Conservation (phyloP, 176 grass and related monocot genomes). For the Hordeum marinum region DNA sequence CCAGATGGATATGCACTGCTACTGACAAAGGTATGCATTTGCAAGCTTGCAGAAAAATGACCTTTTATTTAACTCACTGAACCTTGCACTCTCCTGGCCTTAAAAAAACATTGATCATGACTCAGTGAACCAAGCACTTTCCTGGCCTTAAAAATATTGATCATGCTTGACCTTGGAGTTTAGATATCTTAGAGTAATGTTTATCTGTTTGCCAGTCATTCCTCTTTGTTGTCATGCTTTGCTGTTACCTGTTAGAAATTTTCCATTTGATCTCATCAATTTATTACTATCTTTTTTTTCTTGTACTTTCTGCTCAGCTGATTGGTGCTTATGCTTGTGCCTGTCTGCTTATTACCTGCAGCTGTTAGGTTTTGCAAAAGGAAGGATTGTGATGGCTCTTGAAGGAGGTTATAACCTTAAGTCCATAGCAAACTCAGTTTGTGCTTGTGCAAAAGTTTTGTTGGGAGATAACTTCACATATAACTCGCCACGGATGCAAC, state of each 20-base stretch:
- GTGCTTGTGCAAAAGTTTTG: constrained; percentile 71
- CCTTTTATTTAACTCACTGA: constrained; percentile 3
- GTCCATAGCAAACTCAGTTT: constrained; percentile 87
- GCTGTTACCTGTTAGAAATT: neutral
- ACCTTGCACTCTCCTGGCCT: neutral
- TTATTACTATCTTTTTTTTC: constrained; percentile 17
- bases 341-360: constrained; percentile 31
- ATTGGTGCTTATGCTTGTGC: neutral
- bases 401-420: constrained; percentile 97
- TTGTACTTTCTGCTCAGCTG: constrained; percentile 6
- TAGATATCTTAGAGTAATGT: neutral
- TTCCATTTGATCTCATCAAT: neutral
- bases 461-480: constrained; percentile 62
- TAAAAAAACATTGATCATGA: neutral
- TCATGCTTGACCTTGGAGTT: constrained; percentile 8
- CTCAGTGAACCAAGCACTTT: neutral
- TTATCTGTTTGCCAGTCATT: neutral
- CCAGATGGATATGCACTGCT: constrained; percentile 84
- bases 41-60: neutral
- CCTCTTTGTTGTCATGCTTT: constrained; percentile 8
- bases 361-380: constrained; percentile 80
- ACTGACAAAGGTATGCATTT: constrained; percentile 66
- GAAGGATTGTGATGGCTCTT: constrained; percentile 89
- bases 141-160: neutral
- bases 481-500: constrained; percentile 31